phyloP scores from a whole-genome alignment of 192 early-diverging fungal species.

The Coemansia sp. region DNA sequence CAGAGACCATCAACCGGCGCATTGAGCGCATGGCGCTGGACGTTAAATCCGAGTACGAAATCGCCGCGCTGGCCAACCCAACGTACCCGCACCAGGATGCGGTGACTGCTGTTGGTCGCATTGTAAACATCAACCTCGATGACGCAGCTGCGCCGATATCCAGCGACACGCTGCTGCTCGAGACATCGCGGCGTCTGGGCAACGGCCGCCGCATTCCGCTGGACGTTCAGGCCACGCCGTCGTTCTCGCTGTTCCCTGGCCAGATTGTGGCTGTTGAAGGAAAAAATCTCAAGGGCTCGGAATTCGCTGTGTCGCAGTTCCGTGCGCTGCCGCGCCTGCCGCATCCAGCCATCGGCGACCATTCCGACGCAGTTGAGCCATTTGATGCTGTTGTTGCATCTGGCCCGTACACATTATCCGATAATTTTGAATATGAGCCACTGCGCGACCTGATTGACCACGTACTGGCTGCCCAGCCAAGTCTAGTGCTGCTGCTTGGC shows the following conservation, averaged over 20 bases:
- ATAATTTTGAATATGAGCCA: slow-evolving; percentile 78
- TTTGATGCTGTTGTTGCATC: slow-evolving; percentile 70
- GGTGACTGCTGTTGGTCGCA: slow-evolving; percentile 72
- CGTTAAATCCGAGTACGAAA: slow-evolving; percentile 41
- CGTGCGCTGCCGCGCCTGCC: slow-evolving; percentile 61
- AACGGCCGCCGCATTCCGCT: slow-evolving; percentile 68
- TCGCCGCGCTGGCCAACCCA: slow-evolving; percentile 55
- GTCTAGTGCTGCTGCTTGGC: slow-evolving; percentile 79
- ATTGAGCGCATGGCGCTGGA: slow-evolving; percentile 52
- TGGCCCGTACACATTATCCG: slow-evolving; percentile 85
- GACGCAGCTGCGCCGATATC: slow-evolving; percentile 38
- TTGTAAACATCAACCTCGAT: slow-evolving; percentile 72
- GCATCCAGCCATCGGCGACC: slow-evolving; percentile 33
- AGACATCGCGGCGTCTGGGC: slow-evolving; percentile 77
- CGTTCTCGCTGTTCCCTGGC: slow-evolving; percentile 85
- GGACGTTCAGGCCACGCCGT: slow-evolving; percentile 57
- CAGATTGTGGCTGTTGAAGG: slow-evolving; percentile 79
- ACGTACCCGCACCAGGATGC: slow-evolving; percentile 57
- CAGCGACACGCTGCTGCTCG: slow-evolving; percentile 64
- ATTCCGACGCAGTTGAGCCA: slow-evolving; percentile 1
- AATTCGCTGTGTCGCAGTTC: slow-evolving; percentile 58
- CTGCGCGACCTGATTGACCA: slow-evolving; percentile 72
- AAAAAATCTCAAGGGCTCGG: slow-evolving; percentile 57
- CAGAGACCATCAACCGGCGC: slow-evolving; percentile 40
- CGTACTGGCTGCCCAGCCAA: slow-evolving; percentile 63